Conservation (phyloP, 1,284 basidiomycete species). For the Rhizoctonia solani region DNA sequence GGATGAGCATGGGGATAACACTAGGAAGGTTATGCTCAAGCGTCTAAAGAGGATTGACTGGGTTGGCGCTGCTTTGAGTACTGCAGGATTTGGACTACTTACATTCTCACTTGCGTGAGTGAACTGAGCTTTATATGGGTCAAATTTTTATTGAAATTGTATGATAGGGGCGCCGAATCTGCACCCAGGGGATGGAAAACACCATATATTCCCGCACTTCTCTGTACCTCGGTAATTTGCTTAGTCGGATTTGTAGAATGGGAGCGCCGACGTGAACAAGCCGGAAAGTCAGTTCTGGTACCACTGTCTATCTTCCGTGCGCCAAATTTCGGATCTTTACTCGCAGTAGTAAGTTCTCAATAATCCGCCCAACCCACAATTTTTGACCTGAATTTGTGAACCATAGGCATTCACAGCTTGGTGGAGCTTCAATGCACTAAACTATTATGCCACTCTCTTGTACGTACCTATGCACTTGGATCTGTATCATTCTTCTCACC, state of each 20-base stretch:
- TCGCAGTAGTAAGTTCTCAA: slow-evolving; percentile 22
- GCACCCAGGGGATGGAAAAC: slow-evolving; percentile 37
- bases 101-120: slow-evolving; percentile 37
- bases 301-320: slow-evolving; percentile 35
- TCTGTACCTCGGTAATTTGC: slow-evolving; percentile 28
- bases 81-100: slow-evolving; percentile 25
- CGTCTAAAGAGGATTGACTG: slow-evolving; percentile 36
- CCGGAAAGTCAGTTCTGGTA: slow-evolving; percentile 32
- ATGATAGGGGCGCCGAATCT: slow-evolving; percentile 35
- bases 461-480: slow-evolving; percentile 5
- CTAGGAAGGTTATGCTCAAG: slow-evolving; percentile 18
- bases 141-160: background rate
- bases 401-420: slow-evolving; percentile 28
- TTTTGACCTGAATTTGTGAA: background rate
- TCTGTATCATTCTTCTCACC: background rate
- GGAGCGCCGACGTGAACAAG: slow-evolving; percentile 34
- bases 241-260: slow-evolving; percentile 37
- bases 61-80: slow-evolving; percentile 33
- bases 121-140: background rate
- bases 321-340: slow-evolving; percentile 34
- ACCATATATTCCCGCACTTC: slow-evolving; percentile 36
- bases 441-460: slow-evolving; percentile 37
- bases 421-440: slow-evolving; percentile 36
- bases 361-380: background rate
- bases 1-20: slow-evolving; percentile 15